Percentiles rank a stretch among this genome's conserved stretches.
phyloP scores from a whole-genome alignment of 2,329 filamentous ascomycete species.

The Claviceps pusilla region DNA sequence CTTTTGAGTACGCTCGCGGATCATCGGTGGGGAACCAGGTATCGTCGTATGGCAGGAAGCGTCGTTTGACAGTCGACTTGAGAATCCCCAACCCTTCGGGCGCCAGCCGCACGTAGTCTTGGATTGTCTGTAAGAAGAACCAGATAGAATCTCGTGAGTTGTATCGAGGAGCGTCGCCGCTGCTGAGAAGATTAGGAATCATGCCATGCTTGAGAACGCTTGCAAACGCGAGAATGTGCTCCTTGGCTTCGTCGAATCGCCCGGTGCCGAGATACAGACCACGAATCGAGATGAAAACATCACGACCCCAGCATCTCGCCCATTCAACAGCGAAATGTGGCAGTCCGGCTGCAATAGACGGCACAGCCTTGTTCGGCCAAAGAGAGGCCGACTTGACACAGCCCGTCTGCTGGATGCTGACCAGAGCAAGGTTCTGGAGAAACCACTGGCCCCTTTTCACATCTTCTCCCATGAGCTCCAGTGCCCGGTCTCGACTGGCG shows the following conservation, averaged over 20 bases:
- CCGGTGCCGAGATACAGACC: slow-evolving; percentile 86
- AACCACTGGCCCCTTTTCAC: slow-evolving; percentile 76
- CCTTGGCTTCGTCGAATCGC: slow-evolving; percentile 72
- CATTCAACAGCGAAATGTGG: slow-evolving; percentile 90
- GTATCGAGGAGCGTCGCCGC: slow-evolving; percentile 74
- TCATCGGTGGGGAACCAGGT: slow-evolving; percentile 82
- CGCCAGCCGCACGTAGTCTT: slow-evolving; percentile 74
- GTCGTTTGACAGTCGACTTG: slow-evolving; percentile 60
- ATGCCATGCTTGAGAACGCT: slow-evolving; percentile 96
- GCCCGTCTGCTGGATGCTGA: slow-evolving; percentile 82
- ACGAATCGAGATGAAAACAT: slow-evolving; percentile 90
- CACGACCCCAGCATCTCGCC: slow-evolving; percentile 93
- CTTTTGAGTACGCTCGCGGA: slow-evolving; percentile 66
- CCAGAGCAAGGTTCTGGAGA: slow-evolving; percentile 73
- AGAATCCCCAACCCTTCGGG: slow-evolving; percentile 63
- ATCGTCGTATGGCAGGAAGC: slow-evolving; percentile 91
- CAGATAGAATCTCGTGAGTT: slow-evolving; percentile 93
- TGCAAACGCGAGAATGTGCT: slow-evolving; percentile 88
- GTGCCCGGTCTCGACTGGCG: slow-evolving; percentile 62
- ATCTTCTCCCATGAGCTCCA: slow-evolving; percentile 65
- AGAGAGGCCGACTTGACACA: slow-evolving; percentile 80
- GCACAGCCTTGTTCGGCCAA: slow-evolving; percentile 71
- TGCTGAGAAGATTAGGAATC: slow-evolving; percentile 87
- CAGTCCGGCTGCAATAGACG: slow-evolving; percentile 77
- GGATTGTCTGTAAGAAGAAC: slow-evolving; percentile 94